Evolutionary conservation across 306 rosid species (phyloP).

Genomic region (Corylus heterophylla): DNA sequence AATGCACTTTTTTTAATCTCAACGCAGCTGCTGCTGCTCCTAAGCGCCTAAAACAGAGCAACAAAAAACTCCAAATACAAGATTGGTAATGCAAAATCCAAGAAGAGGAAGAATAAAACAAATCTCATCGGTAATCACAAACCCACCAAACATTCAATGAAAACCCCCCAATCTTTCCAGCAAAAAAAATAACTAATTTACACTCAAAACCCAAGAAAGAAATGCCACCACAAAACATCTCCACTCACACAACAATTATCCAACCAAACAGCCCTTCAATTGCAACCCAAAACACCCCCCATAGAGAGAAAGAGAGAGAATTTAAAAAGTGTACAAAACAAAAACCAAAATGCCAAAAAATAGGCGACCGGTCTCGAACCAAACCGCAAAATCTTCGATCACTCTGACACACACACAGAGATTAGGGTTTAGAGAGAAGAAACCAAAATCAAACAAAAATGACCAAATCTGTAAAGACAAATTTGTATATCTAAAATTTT

Average conservation of each 20-base stretch:
- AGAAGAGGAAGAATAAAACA: not conserved
- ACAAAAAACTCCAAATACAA: not conserved
- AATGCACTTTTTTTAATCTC: slow-evolving; percentile 64
- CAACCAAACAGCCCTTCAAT: not conserved
- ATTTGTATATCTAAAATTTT: too few species aligned
- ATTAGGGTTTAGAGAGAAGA: too few species aligned
- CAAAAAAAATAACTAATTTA: not conserved
- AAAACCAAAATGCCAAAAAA: too few species aligned
- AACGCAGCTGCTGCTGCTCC: slow-evolving; percentile 77
- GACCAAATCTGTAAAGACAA: too few species aligned
- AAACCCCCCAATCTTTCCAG: not conserved
- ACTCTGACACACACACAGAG: too few species aligned
- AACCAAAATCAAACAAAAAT: too few species aligned
- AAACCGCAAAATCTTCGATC: too few species aligned
- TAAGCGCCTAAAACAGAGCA: not conserved
- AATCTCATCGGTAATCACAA: not conserved
- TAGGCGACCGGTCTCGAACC: too few species aligned
- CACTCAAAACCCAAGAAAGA: not conserved
- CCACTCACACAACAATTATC: not conserved
- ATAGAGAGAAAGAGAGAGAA: too few species aligned
- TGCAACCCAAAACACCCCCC: not conserved
- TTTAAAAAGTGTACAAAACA: too few species aligned
- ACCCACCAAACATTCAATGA: not conserved
- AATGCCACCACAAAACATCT: not conserved
- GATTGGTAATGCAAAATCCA: not conserved